These are phyloP conservation scores for Theobroma cacao DNA, from an alignment of 345 rosid genomes.

Conservation along the genomic window DNA sequence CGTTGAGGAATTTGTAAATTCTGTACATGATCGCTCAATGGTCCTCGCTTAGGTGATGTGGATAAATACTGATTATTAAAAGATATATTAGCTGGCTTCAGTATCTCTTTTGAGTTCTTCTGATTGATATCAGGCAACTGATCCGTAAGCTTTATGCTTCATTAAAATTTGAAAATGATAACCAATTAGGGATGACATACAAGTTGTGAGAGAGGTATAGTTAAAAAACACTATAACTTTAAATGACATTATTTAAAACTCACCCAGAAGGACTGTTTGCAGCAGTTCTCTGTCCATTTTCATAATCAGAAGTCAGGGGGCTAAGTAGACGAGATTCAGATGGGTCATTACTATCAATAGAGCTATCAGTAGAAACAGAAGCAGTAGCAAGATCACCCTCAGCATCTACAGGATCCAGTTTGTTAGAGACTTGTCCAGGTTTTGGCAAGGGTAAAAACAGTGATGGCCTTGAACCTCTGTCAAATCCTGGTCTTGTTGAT, in stretches of 20 bases:
- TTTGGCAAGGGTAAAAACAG: slow-evolving; percentile 62
- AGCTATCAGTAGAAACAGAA: slow-evolving; percentile 68
- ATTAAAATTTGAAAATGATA: slow-evolving; percentile 10
- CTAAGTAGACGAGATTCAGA: slow-evolving; percentile 58
- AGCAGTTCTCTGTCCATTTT: slow-evolving; percentile 57
- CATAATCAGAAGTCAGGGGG: slow-evolving; percentile 74
- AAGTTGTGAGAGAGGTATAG: background rate
- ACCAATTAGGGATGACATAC: slow-evolving; percentile 21
- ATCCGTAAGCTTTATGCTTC: slow-evolving; percentile 54
- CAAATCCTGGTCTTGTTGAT: slow-evolving; percentile 45
- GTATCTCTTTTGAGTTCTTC: slow-evolving; percentile 52
- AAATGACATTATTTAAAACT: slow-evolving; percentile 24
- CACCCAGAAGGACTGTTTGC: slow-evolving; percentile 62
- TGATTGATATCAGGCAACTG: slow-evolving; percentile 35
- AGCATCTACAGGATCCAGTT: slow-evolving; percentile 37
- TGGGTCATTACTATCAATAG: slow-evolving; percentile 60
- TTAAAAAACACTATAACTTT: background rate
- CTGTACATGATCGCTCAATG: slow-evolving; percentile 51
- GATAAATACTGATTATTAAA: slow-evolving; percentile 45
- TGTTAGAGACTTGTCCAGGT: slow-evolving; percentile 45
- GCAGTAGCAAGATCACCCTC: slow-evolving; percentile 68
- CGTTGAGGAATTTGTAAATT: slow-evolving; percentile 67
- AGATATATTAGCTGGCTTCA: slow-evolving; percentile 53
- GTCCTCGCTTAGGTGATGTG: slow-evolving; percentile 64
- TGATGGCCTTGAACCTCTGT: slow-evolving; percentile 40